phyloP scores from a whole-genome alignment of 306 rosid species.

The Vachellia pachyceras region DNA sequence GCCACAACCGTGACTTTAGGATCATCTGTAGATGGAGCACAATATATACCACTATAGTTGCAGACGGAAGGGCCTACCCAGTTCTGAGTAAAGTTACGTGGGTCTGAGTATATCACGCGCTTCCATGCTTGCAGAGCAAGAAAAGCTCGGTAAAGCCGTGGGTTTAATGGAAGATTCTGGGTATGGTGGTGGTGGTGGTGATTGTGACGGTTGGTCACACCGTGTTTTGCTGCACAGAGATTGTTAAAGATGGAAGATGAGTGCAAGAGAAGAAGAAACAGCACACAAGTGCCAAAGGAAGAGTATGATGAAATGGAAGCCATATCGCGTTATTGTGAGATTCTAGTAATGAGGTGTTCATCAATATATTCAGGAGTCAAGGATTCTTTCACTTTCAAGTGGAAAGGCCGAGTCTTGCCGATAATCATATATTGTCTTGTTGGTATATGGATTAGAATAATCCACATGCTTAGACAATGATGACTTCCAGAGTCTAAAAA shows the following conservation, averaged over 20 bases:
- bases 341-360: constrained; percentile 30
- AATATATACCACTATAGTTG: constrained; percentile 70
- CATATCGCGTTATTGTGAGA: constrained; percentile 51
- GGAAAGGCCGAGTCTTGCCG: constrained; percentile 44
- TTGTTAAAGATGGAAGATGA: constrained; percentile 52
- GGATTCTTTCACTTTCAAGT: constrained; percentile 41
- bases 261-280: constrained; percentile 48
- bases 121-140: constrained; percentile 93
- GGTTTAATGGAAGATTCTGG: constrained; percentile 45
- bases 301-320: constrained; percentile 42
- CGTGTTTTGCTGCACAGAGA: constrained; percentile 58
- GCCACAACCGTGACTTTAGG: constrained; percentile 67
- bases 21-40: constrained; percentile 67
- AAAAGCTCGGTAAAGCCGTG: constrained; percentile 69
- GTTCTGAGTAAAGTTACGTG: constrained; percentile 65
- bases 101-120: constrained; percentile 79
- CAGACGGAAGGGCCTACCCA: constrained; percentile 91
- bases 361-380: constrained; percentile 47
- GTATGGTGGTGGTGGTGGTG: constrained; percentile 4
- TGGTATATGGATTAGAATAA: constrained; percentile 37
- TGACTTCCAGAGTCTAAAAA: constrained; percentile 34
- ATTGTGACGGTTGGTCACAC: constrained; percentile 32
- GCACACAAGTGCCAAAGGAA: constrained; percentile 34
- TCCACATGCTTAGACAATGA: constrained; percentile 47
- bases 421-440: constrained; percentile 62